A percentile compares a stretch with the other conserved stretches of the same genome.
phyloP scores from a whole-genome alignment of 2,329 filamentous ascomycete genomes.

The Xylaria sp. region DNA sequence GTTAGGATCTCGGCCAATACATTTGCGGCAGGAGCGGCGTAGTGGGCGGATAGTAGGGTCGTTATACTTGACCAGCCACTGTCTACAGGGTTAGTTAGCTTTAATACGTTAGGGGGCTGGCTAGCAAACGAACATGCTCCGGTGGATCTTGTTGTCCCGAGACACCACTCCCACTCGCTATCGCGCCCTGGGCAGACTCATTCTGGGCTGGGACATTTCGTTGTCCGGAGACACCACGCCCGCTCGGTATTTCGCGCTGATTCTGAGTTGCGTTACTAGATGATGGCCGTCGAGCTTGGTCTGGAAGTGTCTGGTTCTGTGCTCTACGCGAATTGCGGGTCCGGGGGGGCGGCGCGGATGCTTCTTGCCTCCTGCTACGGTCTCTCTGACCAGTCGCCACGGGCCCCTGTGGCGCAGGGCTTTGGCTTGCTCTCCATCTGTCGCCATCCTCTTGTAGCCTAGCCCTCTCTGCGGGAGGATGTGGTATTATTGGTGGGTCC shows the following conservation, averaged over 20 bases:
- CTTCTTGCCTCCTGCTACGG: too few species aligned
- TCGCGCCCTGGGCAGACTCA: not conserved
- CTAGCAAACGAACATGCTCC: not conserved
- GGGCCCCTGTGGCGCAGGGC: not conserved
- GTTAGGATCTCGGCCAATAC: not conserved
- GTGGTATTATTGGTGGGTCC: not conserved
- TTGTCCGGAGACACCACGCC: not conserved
- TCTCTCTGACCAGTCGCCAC: too few species aligned
- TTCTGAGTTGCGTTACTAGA: not conserved
- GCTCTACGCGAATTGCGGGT: not conserved
- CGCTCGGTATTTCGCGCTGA: not conserved
- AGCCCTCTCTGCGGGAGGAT: not conserved
- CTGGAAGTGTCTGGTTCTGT: not conserved
- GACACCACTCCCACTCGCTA: not conserved
- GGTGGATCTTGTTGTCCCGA: not conserved
- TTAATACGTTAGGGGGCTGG: not conserved
- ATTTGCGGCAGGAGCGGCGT: not conserved
- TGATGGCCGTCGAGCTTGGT: not conserved
- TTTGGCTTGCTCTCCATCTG: not conserved
- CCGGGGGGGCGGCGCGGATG: not conserved
- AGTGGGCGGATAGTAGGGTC: not conserved
- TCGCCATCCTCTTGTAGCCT: not conserved
- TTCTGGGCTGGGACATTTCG: not conserved
- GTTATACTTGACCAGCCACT: not conserved
- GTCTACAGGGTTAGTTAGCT: not conserved